Percentiles rank a stretch among this genome's conserved stretches.
phyloP scores from a whole-genome alignment of 2,329 filamentous ascomycete genomes.

The Helotiales sp. region DNA sequence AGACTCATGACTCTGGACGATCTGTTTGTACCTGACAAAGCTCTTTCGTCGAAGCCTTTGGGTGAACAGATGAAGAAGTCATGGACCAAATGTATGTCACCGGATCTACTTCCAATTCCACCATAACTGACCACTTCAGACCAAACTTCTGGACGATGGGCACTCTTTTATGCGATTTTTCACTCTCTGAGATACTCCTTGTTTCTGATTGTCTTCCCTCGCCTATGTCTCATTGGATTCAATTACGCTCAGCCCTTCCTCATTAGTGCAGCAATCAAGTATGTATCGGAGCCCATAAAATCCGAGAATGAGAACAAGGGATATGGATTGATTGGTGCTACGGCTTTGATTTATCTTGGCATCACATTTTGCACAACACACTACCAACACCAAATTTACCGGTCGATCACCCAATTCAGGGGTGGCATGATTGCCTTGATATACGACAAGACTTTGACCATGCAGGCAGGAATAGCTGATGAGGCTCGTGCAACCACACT shows the following conservation, averaged over 20 bases:
- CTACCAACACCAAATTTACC: slow-evolving; percentile 42
- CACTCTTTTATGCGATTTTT: slow-evolving; percentile 16
- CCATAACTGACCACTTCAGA: slow-evolving; percentile 3
- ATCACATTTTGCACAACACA: slow-evolving; percentile 22
- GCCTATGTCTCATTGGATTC: slow-evolving; percentile 28
- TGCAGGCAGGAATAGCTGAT: slow-evolving; percentile 35
- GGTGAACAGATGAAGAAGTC: slow-evolving; percentile 7
- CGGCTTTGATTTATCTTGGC: slow-evolving; percentile 24
- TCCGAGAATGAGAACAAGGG: slow-evolving; percentile 16
- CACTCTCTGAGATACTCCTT: slow-evolving; percentile 19
- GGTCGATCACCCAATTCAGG: slow-evolving; percentile 43
- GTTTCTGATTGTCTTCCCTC: slow-evolving; percentile 18
- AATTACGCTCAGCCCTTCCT: slow-evolving; percentile 29
- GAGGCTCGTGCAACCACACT: slow-evolving; percentile 42
- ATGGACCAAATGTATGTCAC: slow-evolving; percentile 19
- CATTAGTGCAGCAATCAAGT: slow-evolving; percentile 16
- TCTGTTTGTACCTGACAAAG: slow-evolving; percentile 26
- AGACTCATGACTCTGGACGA: slow-evolving; percentile 34
- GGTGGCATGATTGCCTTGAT: slow-evolving; percentile 48
- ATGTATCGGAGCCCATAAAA: slow-evolving; percentile 2
- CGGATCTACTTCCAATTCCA: not conserved
- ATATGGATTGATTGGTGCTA: slow-evolving; percentile 26
- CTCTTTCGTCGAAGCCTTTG: slow-evolving; percentile 14
- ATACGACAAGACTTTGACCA: slow-evolving; percentile 45
- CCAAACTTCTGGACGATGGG: slow-evolving; percentile 13